These are phyloP conservation scores for Epichloe elymi DNA, from an alignment of 2,329 filamentous ascomycete species.

Conservation along the genomic window DNA sequence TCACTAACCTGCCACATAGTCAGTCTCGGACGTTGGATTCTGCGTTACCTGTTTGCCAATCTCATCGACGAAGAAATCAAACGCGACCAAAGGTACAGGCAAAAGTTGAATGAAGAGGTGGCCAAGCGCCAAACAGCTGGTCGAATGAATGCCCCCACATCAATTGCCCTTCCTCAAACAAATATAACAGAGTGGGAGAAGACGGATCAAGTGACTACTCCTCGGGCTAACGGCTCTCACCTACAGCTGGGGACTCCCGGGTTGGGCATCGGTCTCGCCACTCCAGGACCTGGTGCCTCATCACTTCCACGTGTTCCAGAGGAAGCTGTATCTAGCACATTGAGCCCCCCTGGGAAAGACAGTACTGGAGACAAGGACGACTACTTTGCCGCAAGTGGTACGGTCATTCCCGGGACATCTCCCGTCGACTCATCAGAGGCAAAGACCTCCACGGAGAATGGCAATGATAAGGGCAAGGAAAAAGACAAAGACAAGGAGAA, in stretches of 20 bases:
- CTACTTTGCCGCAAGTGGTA: slow-evolving; percentile 57
- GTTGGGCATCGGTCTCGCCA: slow-evolving; percentile 64
- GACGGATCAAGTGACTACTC: slow-evolving; percentile 40
- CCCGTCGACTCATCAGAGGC: slow-evolving; percentile 33
- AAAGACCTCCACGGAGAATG: slow-evolving; percentile 32
- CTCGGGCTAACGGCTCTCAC: slow-evolving; percentile 51
- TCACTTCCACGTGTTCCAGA: slow-evolving; percentile 35
- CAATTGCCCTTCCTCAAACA: slow-evolving; percentile 35
- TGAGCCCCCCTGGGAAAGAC: slow-evolving; percentile 42
- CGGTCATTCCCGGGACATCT: slow-evolving; percentile 1
- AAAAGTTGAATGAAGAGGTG: slow-evolving; percentile 48
- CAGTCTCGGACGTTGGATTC: slow-evolving; percentile 91
- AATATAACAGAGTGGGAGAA: slow-evolving; percentile 23
- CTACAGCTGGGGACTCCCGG: slow-evolving; percentile 58
- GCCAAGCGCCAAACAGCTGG: slow-evolving; percentile 45
- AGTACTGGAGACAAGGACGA: slow-evolving; percentile 55
- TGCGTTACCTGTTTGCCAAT: slow-evolving; percentile 81
- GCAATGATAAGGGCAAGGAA: slow-evolving; percentile 32
- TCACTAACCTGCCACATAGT: slow-evolving; percentile 37
- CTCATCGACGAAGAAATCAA: slow-evolving; percentile 83
- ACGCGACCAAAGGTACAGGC: slow-evolving; percentile 63
- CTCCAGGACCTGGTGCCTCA: slow-evolving; percentile 34
- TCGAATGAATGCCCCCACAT: slow-evolving; percentile 44
- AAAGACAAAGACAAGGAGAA: slow-evolving; percentile 34
- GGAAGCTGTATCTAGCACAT: slow-evolving; percentile 29